Evolutionary conservation across 768 basidiomycete genomes (phyloP), one percentile per base, ranked within the genome.

Genomic region (Suillus occidentalis): DNA sequence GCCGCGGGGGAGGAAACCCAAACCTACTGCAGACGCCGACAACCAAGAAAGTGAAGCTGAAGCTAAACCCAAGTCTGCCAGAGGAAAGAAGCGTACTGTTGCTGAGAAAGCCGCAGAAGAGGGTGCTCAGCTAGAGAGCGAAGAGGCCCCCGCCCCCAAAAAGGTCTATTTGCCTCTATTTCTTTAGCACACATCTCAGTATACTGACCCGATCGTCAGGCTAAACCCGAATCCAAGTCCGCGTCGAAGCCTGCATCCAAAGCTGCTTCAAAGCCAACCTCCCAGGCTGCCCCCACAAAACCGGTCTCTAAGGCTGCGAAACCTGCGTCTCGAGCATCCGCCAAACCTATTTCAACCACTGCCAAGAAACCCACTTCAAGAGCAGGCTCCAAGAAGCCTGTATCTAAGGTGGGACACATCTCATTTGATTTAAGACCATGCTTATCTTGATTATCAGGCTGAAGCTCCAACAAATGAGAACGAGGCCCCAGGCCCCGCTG

Each of bases 301-400:
- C 83, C 85, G 10, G 73, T 79, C 8, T 81, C 81, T 47, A 79
- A 76, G 69, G 78, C 70, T 3, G 64, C 72, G 0, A 83, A 80
- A 65, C 82, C 81, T 7, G 70, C 80, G 42, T 80, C 79, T 61
- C 76, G 75, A 42, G 72, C 77, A 22, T 72, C 80, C 9, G 73
- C 71, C 1, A 84, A 84, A 69, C 81, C 84, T 0, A 73, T 78
- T 1, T 85, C 84, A 8, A 78, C 78, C 25, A 76, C 79, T 20
- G 77, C 70, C 25, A 83, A 76, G 60, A 87, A 87, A 72, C 86
- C 87, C 9, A 78, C 84, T 22, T 87, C 87, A 59, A 78, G 85
- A 68, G 87, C 86, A 36, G 77, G 80, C 37, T 88, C 86, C 16
- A 85, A 82, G 81, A 88, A 88, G 74, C 87, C 88, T 63, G 79